Evolutionary conservation across 2,329 filamentous ascomycete species (phyloP).

Genomic region (Hypocrella siamensis): DNA sequence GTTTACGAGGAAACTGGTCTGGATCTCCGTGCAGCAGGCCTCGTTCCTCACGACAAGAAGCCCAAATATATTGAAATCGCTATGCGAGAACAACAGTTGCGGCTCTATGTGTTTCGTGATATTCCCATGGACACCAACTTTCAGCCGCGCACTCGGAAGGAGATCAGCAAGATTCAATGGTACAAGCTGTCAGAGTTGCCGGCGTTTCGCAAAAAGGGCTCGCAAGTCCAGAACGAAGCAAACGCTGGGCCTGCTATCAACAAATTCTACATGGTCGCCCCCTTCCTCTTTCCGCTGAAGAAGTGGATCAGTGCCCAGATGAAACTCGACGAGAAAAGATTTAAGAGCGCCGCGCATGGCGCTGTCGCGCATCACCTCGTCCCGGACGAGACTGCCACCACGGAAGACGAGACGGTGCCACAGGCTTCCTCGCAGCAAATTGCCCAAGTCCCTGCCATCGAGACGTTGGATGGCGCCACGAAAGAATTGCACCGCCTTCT

Average conservation of each 20-base stretch:
- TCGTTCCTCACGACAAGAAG: conserved; percentile 56
- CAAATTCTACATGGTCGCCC: conserved; percentile 97
- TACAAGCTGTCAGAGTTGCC: conserved; percentile 82
- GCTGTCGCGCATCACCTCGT: conserved; percentile 21
- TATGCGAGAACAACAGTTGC: conserved; percentile 85
- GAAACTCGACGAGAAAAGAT: conserved; percentile 45
- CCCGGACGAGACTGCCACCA: conserved; percentile 40
- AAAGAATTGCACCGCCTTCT: conserved; percentile 37
- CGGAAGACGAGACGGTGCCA: conserved; percentile 44
- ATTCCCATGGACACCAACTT: conserved; percentile 79
- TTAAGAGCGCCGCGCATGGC: conserved; percentile 22
- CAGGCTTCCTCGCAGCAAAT: conserved; percentile 19
- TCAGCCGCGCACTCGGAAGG: conserved; percentile 81
- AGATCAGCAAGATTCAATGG: conserved; percentile 96
- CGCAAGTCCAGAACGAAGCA: conserved; percentile 40
- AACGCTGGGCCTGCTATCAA: conserved; percentile 47
- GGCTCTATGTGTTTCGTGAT: conserved; percentile 80
- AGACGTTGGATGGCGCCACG: conserved; percentile 34
- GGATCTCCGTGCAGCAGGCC: conserved; percentile 58
- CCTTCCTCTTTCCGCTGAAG: conserved; percentile 72
- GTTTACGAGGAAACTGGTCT: conserved; percentile 94
- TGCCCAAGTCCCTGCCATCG: conserved; percentile 21
- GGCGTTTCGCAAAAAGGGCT: conserved; percentile 56
- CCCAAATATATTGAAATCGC: conserved; percentile 77
- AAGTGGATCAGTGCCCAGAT: conserved; percentile 83